These are phyloP conservation scores for Colletotrichum falcatum DNA, from an alignment of 2,329 filamentous ascomycete genomes.

Conservation along the genomic window DNA sequence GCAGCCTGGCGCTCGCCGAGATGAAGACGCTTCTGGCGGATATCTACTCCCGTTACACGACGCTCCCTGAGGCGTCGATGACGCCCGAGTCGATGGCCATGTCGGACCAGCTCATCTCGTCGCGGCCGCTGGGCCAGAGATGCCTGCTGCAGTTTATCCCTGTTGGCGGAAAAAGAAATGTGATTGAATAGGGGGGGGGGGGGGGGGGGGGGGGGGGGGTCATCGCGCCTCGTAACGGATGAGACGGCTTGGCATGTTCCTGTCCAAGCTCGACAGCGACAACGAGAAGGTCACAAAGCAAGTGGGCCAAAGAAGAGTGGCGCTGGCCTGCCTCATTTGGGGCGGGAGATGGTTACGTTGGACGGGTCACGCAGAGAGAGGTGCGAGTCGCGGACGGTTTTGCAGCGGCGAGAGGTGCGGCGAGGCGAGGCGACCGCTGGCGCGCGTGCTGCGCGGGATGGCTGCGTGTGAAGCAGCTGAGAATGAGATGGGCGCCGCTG, in stretches of 20 bases:
- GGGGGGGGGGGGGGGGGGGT: too few relatives aligned
- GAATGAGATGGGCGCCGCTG: background rate
- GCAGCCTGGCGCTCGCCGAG: conserved; percentile 69
- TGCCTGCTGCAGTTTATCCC: conserved; percentile 67
- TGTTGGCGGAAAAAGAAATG: conserved; percentile 36
- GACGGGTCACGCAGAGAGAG: conserved; percentile 3
- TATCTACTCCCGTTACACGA: conserved; percentile 70
- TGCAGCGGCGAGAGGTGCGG: conserved; percentile 17
- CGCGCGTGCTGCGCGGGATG: background rate
- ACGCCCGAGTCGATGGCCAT: conserved; percentile 70
- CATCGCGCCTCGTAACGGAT: background rate
- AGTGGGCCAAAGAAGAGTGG: background rate
- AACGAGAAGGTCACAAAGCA: background rate
- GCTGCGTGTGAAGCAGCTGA: background rate
- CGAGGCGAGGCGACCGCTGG: conserved; percentile 7
- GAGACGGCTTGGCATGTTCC: conserved; percentile 4
- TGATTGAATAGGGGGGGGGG: conserved; percentile 20
- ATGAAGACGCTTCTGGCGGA: conserved; percentile 75
- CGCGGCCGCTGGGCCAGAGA: conserved; percentile 69
- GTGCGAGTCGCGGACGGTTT: conserved; percentile 7
- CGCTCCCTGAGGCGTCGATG: conserved; percentile 66
- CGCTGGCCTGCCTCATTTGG: background rate
- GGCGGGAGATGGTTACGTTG: background rate
- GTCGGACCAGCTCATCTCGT: conserved; percentile 76
- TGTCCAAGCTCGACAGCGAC: background rate